phyloP scores from a whole-genome alignment of 2,329 filamentous ascomycete species.

The Stachybotrys echinatus region DNA sequence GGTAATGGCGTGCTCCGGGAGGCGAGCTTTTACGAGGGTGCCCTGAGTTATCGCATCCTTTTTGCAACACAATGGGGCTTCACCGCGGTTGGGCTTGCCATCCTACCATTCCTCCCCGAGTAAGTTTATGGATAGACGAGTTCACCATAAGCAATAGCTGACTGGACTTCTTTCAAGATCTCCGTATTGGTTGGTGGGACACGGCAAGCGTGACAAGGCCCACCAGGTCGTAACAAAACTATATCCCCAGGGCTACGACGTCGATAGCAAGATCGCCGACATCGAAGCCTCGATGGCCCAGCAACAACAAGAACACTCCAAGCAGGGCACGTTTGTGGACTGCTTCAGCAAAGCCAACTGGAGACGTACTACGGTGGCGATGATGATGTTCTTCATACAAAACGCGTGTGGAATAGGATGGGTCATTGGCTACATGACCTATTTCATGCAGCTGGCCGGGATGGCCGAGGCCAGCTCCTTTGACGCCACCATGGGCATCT shows the following conservation, averaged over 20 bases:
- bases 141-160: not conserved
- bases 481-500: slow-evolving; percentile 3
- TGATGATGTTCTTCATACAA: slow-evolving; percentile 4
- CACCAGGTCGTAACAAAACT: slow-evolving; percentile 21
- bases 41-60: slow-evolving; percentile 16
- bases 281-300: too few species aligned
- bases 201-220: slow-evolving; percentile 21
- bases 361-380: slow-evolving; percentile 1
- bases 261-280: slow-evolving; percentile 23
- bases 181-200: slow-evolving; percentile 26
- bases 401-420: slow-evolving; percentile 1
- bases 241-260: slow-evolving; percentile 18
- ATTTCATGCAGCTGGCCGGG: slow-evolving; percentile 4
- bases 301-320: too few species aligned
- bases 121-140: too few species aligned
- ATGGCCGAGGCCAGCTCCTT: slow-evolving; percentile 2
- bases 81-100: slow-evolving; percentile 15
- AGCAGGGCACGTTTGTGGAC: slow-evolving; percentile 2
- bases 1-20: slow-evolving; percentile 15
- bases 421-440: slow-evolving; percentile 8
- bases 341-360: slow-evolving; percentile 2
- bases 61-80: slow-evolving; percentile 27
- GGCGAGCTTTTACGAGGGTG: slow-evolving; percentile 16
- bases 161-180: too few species aligned
- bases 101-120: slow-evolving; percentile 26